Evolutionary conservation across 2,329 filamentous ascomycete species (phyloP).

Genomic region (Phaeosphaeria sp.): DNA sequence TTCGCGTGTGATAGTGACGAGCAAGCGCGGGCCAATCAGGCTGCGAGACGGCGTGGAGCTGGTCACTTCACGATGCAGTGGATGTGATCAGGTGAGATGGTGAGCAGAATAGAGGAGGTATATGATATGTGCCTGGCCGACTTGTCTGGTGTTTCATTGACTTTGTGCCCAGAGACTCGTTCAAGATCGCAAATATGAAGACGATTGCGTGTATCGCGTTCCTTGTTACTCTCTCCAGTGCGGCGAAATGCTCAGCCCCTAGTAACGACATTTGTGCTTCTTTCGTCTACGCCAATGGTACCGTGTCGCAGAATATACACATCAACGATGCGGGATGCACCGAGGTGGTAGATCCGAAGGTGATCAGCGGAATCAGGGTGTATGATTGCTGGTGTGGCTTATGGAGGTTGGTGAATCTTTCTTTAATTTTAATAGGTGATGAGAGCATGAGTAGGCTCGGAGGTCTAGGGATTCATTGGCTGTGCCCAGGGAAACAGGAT

Average conservation of each 20-base stretch:
- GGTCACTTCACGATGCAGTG: neutral
- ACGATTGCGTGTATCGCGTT: neutral
- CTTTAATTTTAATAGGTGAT: no score
- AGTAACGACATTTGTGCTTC: neutral
- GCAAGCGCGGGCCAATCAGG: neutral
- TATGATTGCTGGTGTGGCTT: slow-evolving; percentile 4
- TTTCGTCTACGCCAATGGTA: slow-evolving; percentile 3
- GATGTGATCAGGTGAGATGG: neutral
- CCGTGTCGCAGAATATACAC: slow-evolving; percentile 1
- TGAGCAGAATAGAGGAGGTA: neutral
- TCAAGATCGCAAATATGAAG: neutral
- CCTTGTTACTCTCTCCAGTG: neutral
- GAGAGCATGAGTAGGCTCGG: no score
- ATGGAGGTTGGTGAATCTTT: slow-evolving; percentile 6
- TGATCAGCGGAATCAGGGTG: slow-evolving; percentile 1
- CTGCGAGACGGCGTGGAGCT: neutral
- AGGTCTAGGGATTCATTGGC: no score
- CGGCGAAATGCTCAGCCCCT: neutral
- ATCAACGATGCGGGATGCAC: slow-evolving; percentile 5
- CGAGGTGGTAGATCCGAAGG: neutral
- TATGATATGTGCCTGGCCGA: no score
- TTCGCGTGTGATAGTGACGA: neutral
- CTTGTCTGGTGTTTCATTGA: no score
- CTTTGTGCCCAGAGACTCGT: no score
- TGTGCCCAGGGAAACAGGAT: no score